phyloP scores from a whole-genome alignment of 345 rosid species.

The Murraya koenigii region DNA sequence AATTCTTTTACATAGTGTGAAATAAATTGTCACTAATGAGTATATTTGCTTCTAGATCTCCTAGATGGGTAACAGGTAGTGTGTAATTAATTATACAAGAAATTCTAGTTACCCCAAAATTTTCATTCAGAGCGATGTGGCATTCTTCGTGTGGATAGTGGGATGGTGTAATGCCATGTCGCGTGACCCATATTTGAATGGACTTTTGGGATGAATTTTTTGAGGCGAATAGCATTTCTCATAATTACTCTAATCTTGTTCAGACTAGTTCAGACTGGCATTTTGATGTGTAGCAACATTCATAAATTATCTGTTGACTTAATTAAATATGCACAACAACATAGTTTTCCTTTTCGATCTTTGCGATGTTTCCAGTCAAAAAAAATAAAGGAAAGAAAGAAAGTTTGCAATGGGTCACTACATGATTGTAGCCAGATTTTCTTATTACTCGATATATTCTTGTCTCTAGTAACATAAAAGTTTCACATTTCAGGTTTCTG shows the following conservation, averaged over 20 bases:
- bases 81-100: not conserved
- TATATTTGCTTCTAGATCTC: not conserved
- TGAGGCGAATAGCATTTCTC: not conserved
- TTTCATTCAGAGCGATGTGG: too few relatives aligned
- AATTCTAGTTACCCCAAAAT: too few relatives aligned
- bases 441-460: not conserved
- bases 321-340: too few relatives aligned
- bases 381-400: too few relatives aligned
- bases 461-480: slow-evolving; percentile 8
- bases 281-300: not conserved
- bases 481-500: slow-evolving; percentile 69
- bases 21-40: not conserved
- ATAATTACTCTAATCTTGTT: not conserved
- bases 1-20: not conserved
- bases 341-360: not conserved
- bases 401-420: not conserved
- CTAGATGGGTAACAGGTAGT: not conserved
- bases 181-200: too few relatives aligned
- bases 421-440: not conserved
- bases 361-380: not conserved
- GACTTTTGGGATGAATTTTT: too few relatives aligned
- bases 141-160: too few relatives aligned
- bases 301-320: too few relatives aligned
- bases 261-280: not conserved
- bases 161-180: too few relatives aligned